A percentile compares a stretch with the other conserved stretches of the same genome.
Evolutionary conservation across 2,329 filamentous ascomycete species (phyloP).

Genomic region (Canariomyces notabilis): DNA sequence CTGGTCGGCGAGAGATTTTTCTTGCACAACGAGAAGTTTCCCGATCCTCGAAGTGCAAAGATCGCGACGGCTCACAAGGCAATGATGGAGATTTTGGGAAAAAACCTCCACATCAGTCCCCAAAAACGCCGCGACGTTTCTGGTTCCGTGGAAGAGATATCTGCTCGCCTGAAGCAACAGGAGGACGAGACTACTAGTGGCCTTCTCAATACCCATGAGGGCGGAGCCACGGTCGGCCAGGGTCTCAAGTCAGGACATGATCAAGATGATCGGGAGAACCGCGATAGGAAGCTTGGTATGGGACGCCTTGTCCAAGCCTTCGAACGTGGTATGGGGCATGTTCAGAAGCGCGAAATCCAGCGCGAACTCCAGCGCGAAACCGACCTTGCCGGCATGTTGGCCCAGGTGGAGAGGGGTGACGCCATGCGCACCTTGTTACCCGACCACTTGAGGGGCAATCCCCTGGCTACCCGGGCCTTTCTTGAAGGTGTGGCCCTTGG

Average conservation of each 20-base stretch:
- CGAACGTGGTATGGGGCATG: too few relatives aligned
- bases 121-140: neutral
- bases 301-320: too few relatives aligned
- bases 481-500: slow-evolving; percentile 23
- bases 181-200: too few relatives aligned
- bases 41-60: slow-evolving; percentile 7
- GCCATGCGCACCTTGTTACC: slow-evolving; percentile 4
- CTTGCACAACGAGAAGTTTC: neutral
- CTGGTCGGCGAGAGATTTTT: slow-evolving; percentile 5
- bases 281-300: too few relatives aligned
- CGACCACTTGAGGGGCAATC: slow-evolving; percentile 5
- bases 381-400: slow-evolving; percentile 2
- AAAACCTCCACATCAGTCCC: neutral
- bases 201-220: too few relatives aligned
- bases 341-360: too few relatives aligned
- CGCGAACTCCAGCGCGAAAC: too few relatives aligned
- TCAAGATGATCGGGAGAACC: too few relatives aligned
- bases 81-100: slow-evolving; percentile 1
- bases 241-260: too few relatives aligned
- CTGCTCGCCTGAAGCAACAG: too few relatives aligned
- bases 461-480: slow-evolving; percentile 17
- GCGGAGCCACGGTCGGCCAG: too few relatives aligned
- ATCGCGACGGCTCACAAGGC: slow-evolving; percentile 13
- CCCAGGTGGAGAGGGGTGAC: slow-evolving; percentile 6
- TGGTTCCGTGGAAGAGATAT: too few relatives aligned